Evolutionary conservation across 2,329 filamentous ascomycete species (phyloP), one percentile per base, ranked within the genome.

Genomic region (Alternaria postmessia): DNA sequence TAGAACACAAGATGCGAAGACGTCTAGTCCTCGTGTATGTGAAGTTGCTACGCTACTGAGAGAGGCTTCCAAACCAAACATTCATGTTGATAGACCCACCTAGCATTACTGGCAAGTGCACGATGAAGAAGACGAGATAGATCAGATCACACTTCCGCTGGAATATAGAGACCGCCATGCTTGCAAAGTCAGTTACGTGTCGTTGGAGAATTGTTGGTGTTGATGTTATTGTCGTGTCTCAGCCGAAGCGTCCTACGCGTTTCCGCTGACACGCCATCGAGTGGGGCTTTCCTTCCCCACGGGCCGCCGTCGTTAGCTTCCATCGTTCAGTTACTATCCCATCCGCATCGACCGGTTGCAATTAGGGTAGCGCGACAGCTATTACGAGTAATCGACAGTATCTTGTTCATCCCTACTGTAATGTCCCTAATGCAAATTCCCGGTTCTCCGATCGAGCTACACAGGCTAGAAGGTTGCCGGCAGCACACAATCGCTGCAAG

Each of bases 31-130:
- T 48, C 12, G 46, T n/a, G 7, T 24, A 8, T 12, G 14, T 38
- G 34, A 18, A 24, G 5, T 49, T 36, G 46, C 20, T 36, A 2
- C 14, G 5, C 20, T 24, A n/a, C 14, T 36, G 46, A 6, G 36
- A n/a, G 14, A n/a, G 3, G 46, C 46, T 14, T 24, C 18, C 46
- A 48, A 34, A 18, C 30, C 38, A 2, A 5, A 12, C 11, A 49
- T 36, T 0, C 2, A 16, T 20, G 14, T 26, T 22, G n/a, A 14
- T 34, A 32, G 22, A 68, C 65, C 51, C 57, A 89, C 88, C 76
- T 63, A 89, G 83, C 78, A 89, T 86, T 39, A 89, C 81, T 1
- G 87, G 86, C 34, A 90, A 73, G 69, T 89, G 87, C 22, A 86
- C 83, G 52, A 81, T 56, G 76, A 91, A 91, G 80, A 90, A 90